Conservation (phyloP, 1,139 yeast genomes). For the Ogataea hybrid region DNA sequence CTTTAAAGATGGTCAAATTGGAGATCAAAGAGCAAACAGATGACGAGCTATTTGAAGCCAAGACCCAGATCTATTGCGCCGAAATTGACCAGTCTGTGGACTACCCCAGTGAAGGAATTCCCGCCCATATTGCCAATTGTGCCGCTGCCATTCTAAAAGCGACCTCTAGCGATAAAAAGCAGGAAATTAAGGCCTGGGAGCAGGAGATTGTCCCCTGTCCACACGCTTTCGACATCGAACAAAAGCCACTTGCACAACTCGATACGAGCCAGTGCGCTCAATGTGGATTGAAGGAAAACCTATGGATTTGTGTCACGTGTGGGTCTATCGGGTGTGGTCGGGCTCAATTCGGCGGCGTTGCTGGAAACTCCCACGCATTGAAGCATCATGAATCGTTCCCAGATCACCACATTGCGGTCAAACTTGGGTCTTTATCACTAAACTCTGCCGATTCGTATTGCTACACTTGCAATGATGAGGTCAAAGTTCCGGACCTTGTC, state of each 20-base stretch:
- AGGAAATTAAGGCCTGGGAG: constrained; percentile 90
- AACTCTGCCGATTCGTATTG: constrained; percentile 82
- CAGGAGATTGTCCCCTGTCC: constrained; percentile 78
- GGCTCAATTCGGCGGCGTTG: constrained; percentile 86
- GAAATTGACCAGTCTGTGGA: constrained; percentile 29
- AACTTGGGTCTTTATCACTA: constrained; percentile 81
- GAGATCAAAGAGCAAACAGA: constrained; percentile 72
- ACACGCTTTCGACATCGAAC: constrained; percentile 60
- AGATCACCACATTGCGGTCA: constrained; percentile 80
- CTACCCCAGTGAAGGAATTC: constrained; percentile 22
- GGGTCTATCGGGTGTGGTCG: constrained; percentile 93
- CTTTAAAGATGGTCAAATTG: constrained; percentile 63
- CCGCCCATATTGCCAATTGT: constrained; percentile 24
- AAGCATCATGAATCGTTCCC: constrained; percentile 52
- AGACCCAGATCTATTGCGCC: constrained; percentile 44
- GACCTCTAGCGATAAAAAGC: constrained; percentile 61
- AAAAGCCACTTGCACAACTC: constrained; percentile 31
- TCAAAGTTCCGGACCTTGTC: constrained; percentile 63
- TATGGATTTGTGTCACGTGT: constrained; percentile 92
- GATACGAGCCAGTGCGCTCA: constrained; percentile 52
- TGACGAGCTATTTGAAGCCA: constrained; percentile 61
- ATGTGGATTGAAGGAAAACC: constrained; percentile 72
- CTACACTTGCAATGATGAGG: constrained; percentile 85
- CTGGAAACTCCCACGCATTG: constrained; percentile 91
- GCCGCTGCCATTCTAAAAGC: constrained; percentile 56